Percentiles rank a stretch among this genome's conserved stretches.
Conservation (phyloP, 1,284 basidiomycete species). For the Tylopilus orsonianus region DNA sequence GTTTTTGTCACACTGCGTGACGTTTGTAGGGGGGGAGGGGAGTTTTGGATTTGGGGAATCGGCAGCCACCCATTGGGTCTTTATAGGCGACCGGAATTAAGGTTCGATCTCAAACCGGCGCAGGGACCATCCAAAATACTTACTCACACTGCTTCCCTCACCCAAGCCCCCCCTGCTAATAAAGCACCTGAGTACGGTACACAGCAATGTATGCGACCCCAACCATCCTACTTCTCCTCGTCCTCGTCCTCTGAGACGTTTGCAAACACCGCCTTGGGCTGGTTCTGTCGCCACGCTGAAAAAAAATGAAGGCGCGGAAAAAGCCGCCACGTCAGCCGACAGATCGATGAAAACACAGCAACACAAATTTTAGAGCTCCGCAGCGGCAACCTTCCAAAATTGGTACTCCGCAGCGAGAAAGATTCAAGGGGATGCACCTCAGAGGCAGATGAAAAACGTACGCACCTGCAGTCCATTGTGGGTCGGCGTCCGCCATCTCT, state of each 20-base stretch:
- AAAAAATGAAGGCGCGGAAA: constrained; percentile 48
- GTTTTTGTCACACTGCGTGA: constrained; percentile 51
- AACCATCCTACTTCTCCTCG: constrained; percentile 52
- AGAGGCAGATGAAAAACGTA: constrained; percentile 21
- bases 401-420: constrained; percentile 31
- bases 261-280: constrained; percentile 78
- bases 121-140: constrained; percentile 52
- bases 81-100: constrained; percentile 77
- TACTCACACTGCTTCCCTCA: constrained; percentile 32
- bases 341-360: constrained; percentile 47
- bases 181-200: constrained; percentile 9
- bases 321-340: constrained; percentile 63
- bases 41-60: constrained; percentile 72
- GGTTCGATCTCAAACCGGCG: constrained; percentile 71
- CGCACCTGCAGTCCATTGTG: constrained; percentile 81
- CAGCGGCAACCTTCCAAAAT: constrained; percentile 37
- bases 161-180: constrained; percentile 9
- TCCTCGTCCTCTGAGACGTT: constrained; percentile 49
- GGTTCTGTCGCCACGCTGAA: constrained; percentile 80
- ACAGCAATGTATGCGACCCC: constrained; percentile 30
- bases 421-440: constrained; percentile 2
- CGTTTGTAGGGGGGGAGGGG: constrained; percentile 46
- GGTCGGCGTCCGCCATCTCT: constrained; percentile 69
- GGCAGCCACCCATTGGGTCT: constrained; percentile 65
- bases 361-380: constrained; percentile 40